Conservation (phyloP, 495 filamentous ascomycete genomes). For the Aspergillus homomorphus region DNA sequence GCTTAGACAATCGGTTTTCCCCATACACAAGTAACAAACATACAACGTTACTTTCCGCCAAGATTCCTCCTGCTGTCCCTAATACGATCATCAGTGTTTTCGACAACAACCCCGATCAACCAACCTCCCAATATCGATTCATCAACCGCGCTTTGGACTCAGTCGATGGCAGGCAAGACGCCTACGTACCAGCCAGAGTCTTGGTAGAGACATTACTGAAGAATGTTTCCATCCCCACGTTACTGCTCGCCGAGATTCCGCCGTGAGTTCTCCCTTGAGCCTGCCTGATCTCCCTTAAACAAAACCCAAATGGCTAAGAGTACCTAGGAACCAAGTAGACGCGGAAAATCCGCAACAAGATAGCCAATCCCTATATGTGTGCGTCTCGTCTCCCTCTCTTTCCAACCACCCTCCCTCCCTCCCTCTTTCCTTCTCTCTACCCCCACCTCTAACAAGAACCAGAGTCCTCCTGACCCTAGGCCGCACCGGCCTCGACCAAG, state of each 20-base stretch:
- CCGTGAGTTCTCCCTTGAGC: not conserved
- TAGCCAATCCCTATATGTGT: not conserved
- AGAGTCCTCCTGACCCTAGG: not conserved
- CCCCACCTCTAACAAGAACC: not conserved
- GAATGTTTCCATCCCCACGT: conserved; percentile 1
- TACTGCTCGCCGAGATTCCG: conserved; percentile 3
- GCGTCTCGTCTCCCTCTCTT: not conserved
- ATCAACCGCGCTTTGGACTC: not conserved
- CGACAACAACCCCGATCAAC: not conserved
- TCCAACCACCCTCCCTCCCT: not conserved
- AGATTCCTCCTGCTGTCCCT: not conserved
- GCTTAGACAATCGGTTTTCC: not conserved
- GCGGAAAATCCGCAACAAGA: not conserved
- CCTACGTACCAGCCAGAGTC: not conserved
- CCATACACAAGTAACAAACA: not conserved
- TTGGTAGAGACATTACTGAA: conserved; percentile 6
- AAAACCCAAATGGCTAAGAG: not conserved
- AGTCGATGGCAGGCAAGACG: not conserved
- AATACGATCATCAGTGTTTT: not conserved
- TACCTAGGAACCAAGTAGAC: not conserved
- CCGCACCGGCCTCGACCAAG: not conserved
- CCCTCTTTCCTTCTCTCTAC: not conserved
- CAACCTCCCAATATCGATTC: not conserved
- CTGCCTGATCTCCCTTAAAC: not conserved
- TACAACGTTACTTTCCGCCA: too few species aligned